These are phyloP conservation scores for Pseudofabraea citricarpa DNA, from an alignment of 2,329 filamentous ascomycete species.

Conservation along the genomic window DNA sequence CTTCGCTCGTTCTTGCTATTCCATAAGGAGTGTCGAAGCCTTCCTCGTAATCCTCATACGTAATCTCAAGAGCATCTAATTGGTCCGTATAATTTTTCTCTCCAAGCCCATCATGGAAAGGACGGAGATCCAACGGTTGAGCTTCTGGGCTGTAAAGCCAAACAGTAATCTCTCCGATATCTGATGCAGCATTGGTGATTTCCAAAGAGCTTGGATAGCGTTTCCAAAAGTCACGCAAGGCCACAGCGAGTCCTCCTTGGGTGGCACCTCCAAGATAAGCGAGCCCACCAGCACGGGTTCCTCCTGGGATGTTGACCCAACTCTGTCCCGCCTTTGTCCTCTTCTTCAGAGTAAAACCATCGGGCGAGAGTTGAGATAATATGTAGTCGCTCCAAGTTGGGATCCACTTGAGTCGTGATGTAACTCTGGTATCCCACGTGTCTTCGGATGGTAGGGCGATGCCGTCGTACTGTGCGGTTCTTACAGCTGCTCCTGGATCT, in stretches of 20 bases:
- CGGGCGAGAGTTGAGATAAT: conserved; percentile 51
- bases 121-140: conserved; percentile 49
- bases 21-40: conserved; percentile 53
- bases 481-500: conserved; percentile 46
- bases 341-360: conserved; percentile 57
- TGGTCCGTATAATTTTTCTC: conserved; percentile 51
- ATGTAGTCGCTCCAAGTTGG: conserved; percentile 54
- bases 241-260: conserved; percentile 53
- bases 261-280: conserved; percentile 55
- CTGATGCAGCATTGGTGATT: conserved; percentile 43
- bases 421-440: conserved; percentile 43
- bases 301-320: conserved; percentile 55
- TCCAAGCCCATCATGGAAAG: conserved; percentile 54
- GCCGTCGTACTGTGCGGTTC: conserved; percentile 45
- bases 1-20: conserved; percentile 52
- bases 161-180: conserved; percentile 47
- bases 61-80: conserved; percentile 55
- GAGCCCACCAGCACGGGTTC: conserved; percentile 49
- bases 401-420: conserved; percentile 47
- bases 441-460: conserved; percentile 35
- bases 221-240: conserved; percentile 59
- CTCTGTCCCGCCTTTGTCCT: conserved; percentile 50
- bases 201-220: conserved; percentile 55
- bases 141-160: conserved; percentile 57
- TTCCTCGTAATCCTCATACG: conserved; percentile 57